Percentiles rank a stretch among this genome's conserved stretches.
Evolutionary conservation across 192 early-diverging fungal genomes (phyloP).

Genomic region (Mortierella claussenii): DNA sequence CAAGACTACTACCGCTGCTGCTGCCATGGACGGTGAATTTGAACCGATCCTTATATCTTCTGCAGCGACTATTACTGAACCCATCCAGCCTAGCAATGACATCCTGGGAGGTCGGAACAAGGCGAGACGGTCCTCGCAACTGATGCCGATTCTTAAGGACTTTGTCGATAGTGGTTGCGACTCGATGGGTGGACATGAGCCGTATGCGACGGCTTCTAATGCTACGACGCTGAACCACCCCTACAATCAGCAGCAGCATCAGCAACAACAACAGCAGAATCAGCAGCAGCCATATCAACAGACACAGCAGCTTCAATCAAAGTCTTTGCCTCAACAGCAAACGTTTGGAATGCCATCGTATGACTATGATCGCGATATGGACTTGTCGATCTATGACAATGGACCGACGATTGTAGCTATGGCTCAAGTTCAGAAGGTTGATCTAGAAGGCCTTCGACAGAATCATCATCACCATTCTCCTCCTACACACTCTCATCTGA

Average conservation of each 20-base stretch:
- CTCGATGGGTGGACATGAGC: constrained; percentile 22
- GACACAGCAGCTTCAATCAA: constrained; percentile 1
- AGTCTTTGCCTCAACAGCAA: not conserved
- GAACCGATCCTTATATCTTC: constrained; percentile 16
- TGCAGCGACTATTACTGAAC: not conserved
- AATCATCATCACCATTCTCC: constrained; percentile 15
- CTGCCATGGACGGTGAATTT: not conserved
- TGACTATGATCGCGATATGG: constrained; percentile 13
- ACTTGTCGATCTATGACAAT: constrained; percentile 35
- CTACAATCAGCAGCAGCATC: constrained; percentile 2
- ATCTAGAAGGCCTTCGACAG: constrained; percentile 46
- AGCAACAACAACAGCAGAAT: not conserved
- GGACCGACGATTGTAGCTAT: constrained; percentile 36
- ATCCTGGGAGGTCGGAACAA: not conserved
- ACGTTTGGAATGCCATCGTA: not conserved
- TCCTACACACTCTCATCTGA: constrained; percentile 20
- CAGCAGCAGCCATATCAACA: constrained; percentile 12
- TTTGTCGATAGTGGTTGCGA: constrained; percentile 30
- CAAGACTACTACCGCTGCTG: not conserved
- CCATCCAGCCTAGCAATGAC: not conserved
- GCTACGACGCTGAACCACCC: constrained; percentile 30
- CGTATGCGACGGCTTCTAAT: constrained; percentile 24
- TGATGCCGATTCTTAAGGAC: constrained; percentile 25
- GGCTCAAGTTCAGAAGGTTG: constrained; percentile 37
- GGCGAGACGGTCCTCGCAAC: constrained; percentile 25